These are phyloP conservation scores for Colletotrichum musae DNA, from an alignment of 2,329 filamentous ascomycete genomes.

Conservation along the genomic window DNA sequence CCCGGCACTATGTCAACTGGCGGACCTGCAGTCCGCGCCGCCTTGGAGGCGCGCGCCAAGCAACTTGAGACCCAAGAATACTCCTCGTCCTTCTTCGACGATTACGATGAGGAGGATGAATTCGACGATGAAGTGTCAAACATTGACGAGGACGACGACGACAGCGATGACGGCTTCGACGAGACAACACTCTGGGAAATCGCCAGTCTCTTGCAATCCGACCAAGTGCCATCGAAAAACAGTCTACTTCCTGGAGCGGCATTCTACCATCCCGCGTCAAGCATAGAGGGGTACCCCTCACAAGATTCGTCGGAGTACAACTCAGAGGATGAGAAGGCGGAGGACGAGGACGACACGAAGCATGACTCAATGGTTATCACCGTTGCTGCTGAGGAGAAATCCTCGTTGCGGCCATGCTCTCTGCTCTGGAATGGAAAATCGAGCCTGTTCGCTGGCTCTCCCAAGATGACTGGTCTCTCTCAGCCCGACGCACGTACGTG, in stretches of 20 bases:
- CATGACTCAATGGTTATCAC: constrained; percentile 49
- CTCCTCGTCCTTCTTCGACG: constrained; percentile 71
- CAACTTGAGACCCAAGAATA: constrained; percentile 58
- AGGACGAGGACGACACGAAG: constrained; percentile 45
- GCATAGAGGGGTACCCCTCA: constrained; percentile 51
- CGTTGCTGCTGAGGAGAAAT: constrained; percentile 47
- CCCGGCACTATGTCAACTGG: constrained; percentile 66
- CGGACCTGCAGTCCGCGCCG: constrained; percentile 47
- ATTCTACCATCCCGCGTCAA: constrained; percentile 23
- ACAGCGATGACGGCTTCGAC: constrained; percentile 69
- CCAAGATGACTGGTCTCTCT: constrained; percentile 47
- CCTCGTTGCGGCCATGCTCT: constrained; percentile 21
- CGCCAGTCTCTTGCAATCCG: constrained; percentile 69
- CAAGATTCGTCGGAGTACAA: constrained; percentile 48
- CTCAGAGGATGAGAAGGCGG: constrained; percentile 44
- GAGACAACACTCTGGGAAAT: constrained; percentile 76
- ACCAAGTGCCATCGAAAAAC: constrained; percentile 65
- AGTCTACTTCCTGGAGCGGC: constrained; percentile 61
- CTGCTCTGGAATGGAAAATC: constrained; percentile 39
- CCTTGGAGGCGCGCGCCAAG: constrained; percentile 51
- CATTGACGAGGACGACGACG: constrained; percentile 52
- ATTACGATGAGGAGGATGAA: constrained; percentile 68
- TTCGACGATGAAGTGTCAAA: constrained; percentile 53
- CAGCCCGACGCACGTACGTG: constrained; percentile 56
- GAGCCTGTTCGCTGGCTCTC: constrained; percentile 15